Conservation (phyloP, 2,329 filamentous ascomycete genomes). For the Tetracladium maxilliforme region DNA sequence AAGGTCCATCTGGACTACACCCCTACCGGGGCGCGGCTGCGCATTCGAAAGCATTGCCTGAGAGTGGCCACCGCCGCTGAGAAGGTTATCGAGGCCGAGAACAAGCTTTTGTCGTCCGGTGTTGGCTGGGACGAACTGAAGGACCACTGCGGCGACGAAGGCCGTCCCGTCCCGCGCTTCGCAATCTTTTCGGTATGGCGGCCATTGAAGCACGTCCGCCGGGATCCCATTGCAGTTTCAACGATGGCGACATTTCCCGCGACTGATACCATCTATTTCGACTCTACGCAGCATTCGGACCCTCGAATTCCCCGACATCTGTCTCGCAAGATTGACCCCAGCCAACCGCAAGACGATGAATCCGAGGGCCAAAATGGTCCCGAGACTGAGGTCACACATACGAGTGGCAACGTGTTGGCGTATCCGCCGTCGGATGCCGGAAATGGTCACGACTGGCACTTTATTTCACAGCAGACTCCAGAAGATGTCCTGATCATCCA, state of each 20-base stretch:
- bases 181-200: constrained; percentile 9
- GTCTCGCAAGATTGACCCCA: too few species aligned
- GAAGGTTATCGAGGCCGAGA: constrained; percentile 11
- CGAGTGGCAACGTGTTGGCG: constrained; percentile 3
- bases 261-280: constrained; percentile 6
- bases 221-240: constrained; percentile 8
- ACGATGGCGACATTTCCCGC: constrained; percentile 4
- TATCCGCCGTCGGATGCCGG: too few species aligned
- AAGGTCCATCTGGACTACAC: constrained; percentile 15
- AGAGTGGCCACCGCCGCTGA: constrained; percentile 6
- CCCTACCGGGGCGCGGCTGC: constrained; percentile 11
- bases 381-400: constrained; percentile 3
- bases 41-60: constrained; percentile 12
- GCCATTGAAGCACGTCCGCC: constrained; percentile 7
- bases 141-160: constrained; percentile 4
- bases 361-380: constrained; percentile 2
- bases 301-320: too few species aligned
- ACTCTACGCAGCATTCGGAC: constrained; percentile 3
- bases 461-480: constrained; percentile 6
- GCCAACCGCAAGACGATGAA: too few species aligned
- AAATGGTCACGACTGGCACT: constrained; percentile 9
- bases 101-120: constrained; percentile 2
- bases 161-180: constrained; percentile 7
- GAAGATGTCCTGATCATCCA: constrained; percentile 8
- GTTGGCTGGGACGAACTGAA: constrained; percentile 4